phyloP scores from a whole-genome alignment of 2,329 filamentous ascomycete species.

The Dactylellina drechsleri region DNA sequence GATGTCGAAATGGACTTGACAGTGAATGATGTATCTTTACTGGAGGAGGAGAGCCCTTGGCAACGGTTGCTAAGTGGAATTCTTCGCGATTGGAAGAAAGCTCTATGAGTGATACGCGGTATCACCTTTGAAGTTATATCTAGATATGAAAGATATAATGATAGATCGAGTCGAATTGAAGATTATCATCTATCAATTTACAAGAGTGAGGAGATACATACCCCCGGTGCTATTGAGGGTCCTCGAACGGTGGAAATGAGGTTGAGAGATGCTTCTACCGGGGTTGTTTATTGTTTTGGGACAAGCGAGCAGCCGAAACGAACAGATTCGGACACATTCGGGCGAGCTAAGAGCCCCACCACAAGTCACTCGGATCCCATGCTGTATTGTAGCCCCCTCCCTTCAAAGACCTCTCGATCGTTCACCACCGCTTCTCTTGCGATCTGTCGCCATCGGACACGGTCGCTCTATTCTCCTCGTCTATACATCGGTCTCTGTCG shows the following conservation, averaged over 20 bases:
- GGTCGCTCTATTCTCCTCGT: background rate
- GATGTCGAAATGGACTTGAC: background rate
- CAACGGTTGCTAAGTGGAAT: too few species aligned
- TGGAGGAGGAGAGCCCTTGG: too few species aligned
- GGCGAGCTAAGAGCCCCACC: constrained; percentile 21
- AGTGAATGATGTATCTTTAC: too few species aligned
- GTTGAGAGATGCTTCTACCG: background rate
- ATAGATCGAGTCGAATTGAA: too few species aligned
- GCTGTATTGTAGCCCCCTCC: background rate
- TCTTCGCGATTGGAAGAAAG: too few species aligned
- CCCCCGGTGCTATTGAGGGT: background rate
- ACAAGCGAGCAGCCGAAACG: constrained; percentile 36
- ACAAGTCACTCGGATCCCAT: constrained; percentile 8
- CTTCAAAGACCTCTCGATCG: background rate
- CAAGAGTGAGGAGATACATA: background rate
- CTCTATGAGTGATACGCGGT: too few species aligned
- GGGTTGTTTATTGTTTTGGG: constrained; percentile 52
- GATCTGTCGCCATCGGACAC: constrained; percentile 18
- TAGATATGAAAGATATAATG: too few species aligned
- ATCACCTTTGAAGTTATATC: too few species aligned
- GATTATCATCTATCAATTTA: too few species aligned
- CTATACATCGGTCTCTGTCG: background rate
- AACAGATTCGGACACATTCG: background rate
- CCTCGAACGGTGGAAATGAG: background rate
- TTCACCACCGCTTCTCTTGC: constrained; percentile 15